Base-by-base conservation (phyloP, 768 basidiomycete species). In the Tricholoma furcatifolium region DNA sequence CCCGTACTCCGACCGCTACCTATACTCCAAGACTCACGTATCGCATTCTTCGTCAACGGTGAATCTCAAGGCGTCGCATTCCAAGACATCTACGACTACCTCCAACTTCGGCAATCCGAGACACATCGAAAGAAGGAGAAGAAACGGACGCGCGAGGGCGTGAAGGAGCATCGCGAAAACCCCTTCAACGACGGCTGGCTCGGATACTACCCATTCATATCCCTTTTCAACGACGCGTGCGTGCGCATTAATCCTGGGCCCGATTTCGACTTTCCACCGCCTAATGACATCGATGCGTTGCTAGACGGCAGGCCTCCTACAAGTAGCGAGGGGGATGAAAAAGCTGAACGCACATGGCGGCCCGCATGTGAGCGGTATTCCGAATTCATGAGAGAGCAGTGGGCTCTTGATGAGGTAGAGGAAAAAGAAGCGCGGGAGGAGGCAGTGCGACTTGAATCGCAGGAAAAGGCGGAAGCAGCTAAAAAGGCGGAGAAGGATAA, bases 201-300 rank as follows among this genome's bases (percentile, higher is more conserved):
- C 6, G 97, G 97, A 1, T 99, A 99, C 70, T 98, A 93, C 66
- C 93, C 96, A 0, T 87, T 98, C 73, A 82, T 97, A 58, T 96
- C 93, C 4, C 75, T 96, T 34, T 99, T 93, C 74, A 95, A 94
- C 62, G 87, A 88, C 54, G 96, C 92, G 0, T 82, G 83, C 53
- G 88, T 94, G 11, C 78, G 68, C 43, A 76, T 96, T 52, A 98
- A 99, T 64, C 83, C 94, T 15, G 97, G 97, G 0, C 97, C 97
- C 0, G 67, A 86, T 55, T 98, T 95, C 61, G 80, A 82, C 7
- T 90, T 79, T 60, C 81, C 89, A 1, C 94, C 93, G 2, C 91
- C 91, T 1, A 69, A 76, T 7, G 87, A 94, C 58, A 80, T 94
- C 59, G 91, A 93, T 55, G 75, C 79, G 3, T 60, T 85, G 15